Percentiles rank a stretch among this genome's conserved stretches.
phyloP scores from a whole-genome alignment of 78 protist species.

The Cyanophora paradoxa region DNA sequence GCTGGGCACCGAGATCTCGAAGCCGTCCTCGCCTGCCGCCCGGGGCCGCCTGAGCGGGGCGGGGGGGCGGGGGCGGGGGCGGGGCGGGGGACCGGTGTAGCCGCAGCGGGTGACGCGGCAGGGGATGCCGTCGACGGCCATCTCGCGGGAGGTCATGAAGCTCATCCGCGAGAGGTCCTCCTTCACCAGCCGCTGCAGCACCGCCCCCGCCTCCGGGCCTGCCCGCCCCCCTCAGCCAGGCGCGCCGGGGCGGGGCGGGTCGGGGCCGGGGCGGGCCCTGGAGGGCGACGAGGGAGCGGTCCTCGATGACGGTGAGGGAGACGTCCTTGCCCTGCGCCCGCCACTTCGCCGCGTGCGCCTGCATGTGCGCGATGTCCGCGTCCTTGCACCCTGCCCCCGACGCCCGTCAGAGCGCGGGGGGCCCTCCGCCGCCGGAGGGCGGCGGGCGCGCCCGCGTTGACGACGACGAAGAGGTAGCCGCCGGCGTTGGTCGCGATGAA shows the following conservation, averaged over 20 bases:
- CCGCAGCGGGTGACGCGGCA: conserved; percentile 72
- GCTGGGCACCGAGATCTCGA: conserved; percentile 76
- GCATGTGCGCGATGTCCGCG: not conserved
- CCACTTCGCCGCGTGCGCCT: not conserved
- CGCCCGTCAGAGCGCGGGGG: too few species aligned
- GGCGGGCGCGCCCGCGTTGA: not conserved
- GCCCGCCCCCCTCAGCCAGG: too few species aligned
- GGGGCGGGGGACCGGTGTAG: too few species aligned
- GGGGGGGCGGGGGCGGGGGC: too few species aligned
- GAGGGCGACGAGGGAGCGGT: not conserved
- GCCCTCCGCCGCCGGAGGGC: too few species aligned
- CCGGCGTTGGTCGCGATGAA: not conserved
- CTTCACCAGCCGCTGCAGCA: conserved; percentile 13
- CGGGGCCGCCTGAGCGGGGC: too few species aligned
- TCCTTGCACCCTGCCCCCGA: too few species aligned
- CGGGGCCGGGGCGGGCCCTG: conserved; percentile 4
- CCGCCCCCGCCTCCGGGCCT: conserved; percentile 77
- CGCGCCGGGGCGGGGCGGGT: too few species aligned
- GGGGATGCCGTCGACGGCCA: not conserved
- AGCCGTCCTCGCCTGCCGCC: conserved; percentile 97
- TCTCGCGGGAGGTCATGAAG: conserved; percentile 55
- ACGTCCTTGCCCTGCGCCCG: not conserved
- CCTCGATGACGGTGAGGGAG: not conserved
- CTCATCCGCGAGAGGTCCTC: conserved; percentile 42
- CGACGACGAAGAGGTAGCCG: not conserved